Base-by-base conservation (phyloP, 495 filamentous ascomycete genomes). In the Neurospora sp. region DNA sequence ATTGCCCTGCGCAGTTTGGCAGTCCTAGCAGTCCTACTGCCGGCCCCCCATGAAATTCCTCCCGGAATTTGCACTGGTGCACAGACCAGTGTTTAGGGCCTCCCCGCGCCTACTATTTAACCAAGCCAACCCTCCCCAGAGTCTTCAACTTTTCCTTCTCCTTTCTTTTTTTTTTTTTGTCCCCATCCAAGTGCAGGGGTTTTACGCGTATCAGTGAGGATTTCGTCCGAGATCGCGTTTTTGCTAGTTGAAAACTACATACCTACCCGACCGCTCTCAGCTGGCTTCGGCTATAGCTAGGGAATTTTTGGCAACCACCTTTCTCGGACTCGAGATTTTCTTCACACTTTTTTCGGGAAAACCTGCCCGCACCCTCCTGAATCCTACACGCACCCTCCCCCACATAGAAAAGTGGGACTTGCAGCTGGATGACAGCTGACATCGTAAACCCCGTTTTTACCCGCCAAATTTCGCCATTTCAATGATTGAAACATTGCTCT, bases 161-260 rank as follows among this genome's bases (percentile, higher is more conserved):
- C n/a, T 5, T 35, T 35, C 35, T 75, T 73, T 77, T 59, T 72
- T 74, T 78, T 77, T 75, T 74, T 74, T 78, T 77, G 74, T 74
- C 78, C 62, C 72, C 75, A 81, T 83, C 81, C 77, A 38, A 78
- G 80, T 82, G 82, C 81, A 82, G 76, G 78, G 83, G 85, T 82
- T 78, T 83, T 80, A 85, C 79, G 82, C 79, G 83, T 80, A 82
- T 82, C 83, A 85, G 82, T 87, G 85, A 87, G 82, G 85, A 85
- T 84, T 85, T 82, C 80, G 82, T 86, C 85, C 81, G 84, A 86
- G 84, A 81, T 82, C 82, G 81, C 79, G 80, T 86, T 86, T 87
- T 86, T 86, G 85, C 85, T 86, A 83, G 83, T 86, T 86, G 85
- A 86, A 87, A 86, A 87, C 83, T 87, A 86, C 79, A 86, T 75